A percentile compares a stretch with the other conserved stretches of the same genome.
These are phyloP conservation scores for Senna siamea DNA, from an alignment of 306 rosid genomes.

Conservation along the genomic window DNA sequence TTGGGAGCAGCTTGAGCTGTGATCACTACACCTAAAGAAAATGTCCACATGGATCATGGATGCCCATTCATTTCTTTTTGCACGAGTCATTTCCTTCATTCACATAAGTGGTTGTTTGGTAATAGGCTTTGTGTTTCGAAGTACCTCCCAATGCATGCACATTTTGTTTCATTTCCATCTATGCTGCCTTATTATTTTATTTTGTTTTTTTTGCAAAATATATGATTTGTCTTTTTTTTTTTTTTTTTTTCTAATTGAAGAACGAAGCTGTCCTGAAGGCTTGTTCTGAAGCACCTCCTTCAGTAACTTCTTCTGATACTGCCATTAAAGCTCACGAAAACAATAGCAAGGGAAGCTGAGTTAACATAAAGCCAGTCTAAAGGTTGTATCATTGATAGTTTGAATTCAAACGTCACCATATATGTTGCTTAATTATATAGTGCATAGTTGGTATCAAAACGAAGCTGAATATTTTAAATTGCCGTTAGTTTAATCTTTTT, in stretches of 20 bases:
- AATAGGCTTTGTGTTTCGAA: neutral
- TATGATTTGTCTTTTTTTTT: neutral
- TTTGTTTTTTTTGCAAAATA: neutral
- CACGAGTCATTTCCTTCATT: conserved; percentile 3
- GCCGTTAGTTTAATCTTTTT: conserved; percentile 33
- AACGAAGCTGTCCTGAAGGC: conserved; percentile 93
- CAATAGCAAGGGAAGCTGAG: conserved; percentile 29
- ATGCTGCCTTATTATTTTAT: neutral
- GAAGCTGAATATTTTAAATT: neutral
- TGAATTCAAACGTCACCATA: conserved; percentile 4
- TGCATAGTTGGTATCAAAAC: neutral
- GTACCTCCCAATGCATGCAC: conserved; percentile 2
- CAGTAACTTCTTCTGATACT: conserved; percentile 45
- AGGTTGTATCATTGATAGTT: conserved; percentile 19
- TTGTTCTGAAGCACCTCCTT: conserved; percentile 67
- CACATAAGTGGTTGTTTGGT: neutral
- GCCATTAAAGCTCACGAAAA: conserved; percentile 39
- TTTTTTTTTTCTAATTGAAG: conserved; percentile 37
- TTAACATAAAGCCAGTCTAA: conserved; percentile 22
- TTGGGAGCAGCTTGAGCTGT: no score
- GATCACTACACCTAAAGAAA: neutral
- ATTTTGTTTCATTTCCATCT: conserved; percentile 3
- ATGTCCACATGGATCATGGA: conserved; percentile 1
- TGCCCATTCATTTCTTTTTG: conserved; percentile 1
- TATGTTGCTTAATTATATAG: neutral